Conservation (phyloP, 2,329 filamentous ascomycete genomes). For the Zopfia rhizophila region DNA sequence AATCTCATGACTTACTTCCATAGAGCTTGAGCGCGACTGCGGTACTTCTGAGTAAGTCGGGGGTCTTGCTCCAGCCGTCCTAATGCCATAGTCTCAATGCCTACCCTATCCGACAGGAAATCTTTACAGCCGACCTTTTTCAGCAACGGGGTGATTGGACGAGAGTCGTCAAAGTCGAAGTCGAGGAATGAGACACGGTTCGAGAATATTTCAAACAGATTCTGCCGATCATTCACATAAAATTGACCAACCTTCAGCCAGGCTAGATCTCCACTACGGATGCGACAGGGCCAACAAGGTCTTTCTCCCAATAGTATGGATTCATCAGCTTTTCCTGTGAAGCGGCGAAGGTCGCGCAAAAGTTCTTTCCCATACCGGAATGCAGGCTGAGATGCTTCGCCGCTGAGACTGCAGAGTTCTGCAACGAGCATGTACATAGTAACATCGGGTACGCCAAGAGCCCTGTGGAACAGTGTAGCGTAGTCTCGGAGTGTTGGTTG, state of each 20-base stretch:
- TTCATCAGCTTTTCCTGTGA: not conserved
- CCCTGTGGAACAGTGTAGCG: slow-evolving; percentile 16
- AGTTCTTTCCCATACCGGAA: slow-evolving; percentile 11
- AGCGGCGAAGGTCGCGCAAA: slow-evolving; percentile 10
- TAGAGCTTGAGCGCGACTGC: slow-evolving; percentile 14
- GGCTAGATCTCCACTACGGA: too few species aligned
- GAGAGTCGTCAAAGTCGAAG: slow-evolving; percentile 15
- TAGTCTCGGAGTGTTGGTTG: slow-evolving; percentile 15
- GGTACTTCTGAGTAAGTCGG: slow-evolving; percentile 6
- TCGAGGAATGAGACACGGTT: slow-evolving; percentile 12
- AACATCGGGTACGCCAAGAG: slow-evolving; percentile 14
- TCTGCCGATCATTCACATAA: slow-evolving; percentile 19
- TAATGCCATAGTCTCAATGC: slow-evolving; percentile 5
- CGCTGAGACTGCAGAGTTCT: too few species aligned
- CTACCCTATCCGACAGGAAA: slow-evolving; percentile 9
- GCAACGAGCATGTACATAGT: slow-evolving; percentile 17
- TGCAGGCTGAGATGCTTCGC: too few species aligned
- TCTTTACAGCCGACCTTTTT: slow-evolving; percentile 5
- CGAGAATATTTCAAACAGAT: slow-evolving; percentile 18
- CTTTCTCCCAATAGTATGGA: slow-evolving; percentile 2
- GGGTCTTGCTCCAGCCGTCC: slow-evolving; percentile 5
- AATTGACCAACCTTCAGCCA: too few species aligned
- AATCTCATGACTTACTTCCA: too few species aligned
- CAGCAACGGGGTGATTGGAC: slow-evolving; percentile 7
- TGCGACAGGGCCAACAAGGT: slow-evolving; percentile 11